Evolutionary conservation across 225 moss, liverwort and hornwort genomes (phyloP).

Genomic region (Marchantia polymorpha): DNA sequence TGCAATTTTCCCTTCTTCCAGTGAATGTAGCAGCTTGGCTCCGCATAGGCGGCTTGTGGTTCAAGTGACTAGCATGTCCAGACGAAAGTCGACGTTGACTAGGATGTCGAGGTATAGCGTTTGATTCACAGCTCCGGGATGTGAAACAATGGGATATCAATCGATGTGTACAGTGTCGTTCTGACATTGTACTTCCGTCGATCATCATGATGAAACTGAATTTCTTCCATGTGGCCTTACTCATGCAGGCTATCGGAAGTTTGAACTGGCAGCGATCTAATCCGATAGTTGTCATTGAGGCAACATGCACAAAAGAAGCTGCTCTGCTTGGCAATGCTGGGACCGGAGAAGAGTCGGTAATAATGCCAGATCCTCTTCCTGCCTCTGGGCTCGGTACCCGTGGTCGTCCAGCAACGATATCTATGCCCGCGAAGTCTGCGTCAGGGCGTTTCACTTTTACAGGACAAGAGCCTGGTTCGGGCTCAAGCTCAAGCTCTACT

Average conservation of each 20-base stretch:
- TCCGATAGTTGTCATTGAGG: slow-evolving; percentile 81
- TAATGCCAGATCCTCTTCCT: slow-evolving; percentile 99
- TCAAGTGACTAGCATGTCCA: no score
- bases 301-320: slow-evolving; percentile 72
- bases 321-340: slow-evolving; percentile 78
- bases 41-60: no score
- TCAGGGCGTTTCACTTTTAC: slow-evolving; percentile 48
- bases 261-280: slow-evolving; percentile 99
- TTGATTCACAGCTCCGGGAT: no score
- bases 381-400: slow-evolving; percentile 59
- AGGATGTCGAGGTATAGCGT: no score
- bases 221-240: not conserved
- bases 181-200: no score
- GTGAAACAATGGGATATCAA: no score
- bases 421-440: slow-evolving; percentile 54
- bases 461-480: slow-evolving; percentile 50
- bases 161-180: no score
- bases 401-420: slow-evolving; percentile 60
- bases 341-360: slow-evolving; percentile 79
- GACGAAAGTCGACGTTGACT: no score
- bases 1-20: no score
- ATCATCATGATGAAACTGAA: no score
- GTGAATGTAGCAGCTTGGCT: no score
- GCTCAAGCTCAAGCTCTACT: slow-evolving; percentile 33
- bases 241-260: slow-evolving; percentile 76